These are phyloP conservation scores for Lactifluus hygrophoroides DNA, from an alignment of 768 basidiomycete species.

Conservation along the genomic window DNA sequence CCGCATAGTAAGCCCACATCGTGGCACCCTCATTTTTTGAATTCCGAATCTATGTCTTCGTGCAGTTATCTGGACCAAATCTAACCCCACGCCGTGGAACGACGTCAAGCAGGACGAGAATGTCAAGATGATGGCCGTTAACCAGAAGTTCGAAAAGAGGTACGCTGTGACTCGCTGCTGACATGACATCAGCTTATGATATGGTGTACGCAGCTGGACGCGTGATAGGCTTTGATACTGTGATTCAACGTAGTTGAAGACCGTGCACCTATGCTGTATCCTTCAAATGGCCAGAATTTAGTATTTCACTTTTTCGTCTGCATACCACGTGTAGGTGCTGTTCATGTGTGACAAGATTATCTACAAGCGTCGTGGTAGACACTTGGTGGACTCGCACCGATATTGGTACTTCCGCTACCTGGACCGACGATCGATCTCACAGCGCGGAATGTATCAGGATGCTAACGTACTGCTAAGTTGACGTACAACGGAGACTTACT, in stretches of 20 bases:
- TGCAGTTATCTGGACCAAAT: slow-evolving; percentile 51
- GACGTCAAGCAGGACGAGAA: slow-evolving; percentile 65
- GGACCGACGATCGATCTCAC: not conserved
- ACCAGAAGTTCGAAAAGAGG: slow-evolving; percentile 72
- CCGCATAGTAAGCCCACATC: slow-evolving; percentile 28
- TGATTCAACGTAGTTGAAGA: not conserved
- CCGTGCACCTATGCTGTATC: not conserved
- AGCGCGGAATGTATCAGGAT: not conserved
- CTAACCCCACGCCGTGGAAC: slow-evolving; percentile 88
- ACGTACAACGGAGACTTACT: not conserved
- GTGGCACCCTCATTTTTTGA: not conserved
- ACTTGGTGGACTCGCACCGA: not conserved
- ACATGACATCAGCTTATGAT: slow-evolving; percentile 13
- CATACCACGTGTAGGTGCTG: not conserved
- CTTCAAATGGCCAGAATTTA: slow-evolving; percentile 12
- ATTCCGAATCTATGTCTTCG: slow-evolving; percentile 1
- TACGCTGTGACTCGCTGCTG: slow-evolving; percentile 25
- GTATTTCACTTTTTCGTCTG: not conserved
- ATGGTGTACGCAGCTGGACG: slow-evolving; percentile 46
- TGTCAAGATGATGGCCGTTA: slow-evolving; percentile 60
- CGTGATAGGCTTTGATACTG: slow-evolving; percentile 55
- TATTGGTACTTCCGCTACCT: not conserved
- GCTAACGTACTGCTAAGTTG: not conserved
- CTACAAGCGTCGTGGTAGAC: not conserved
- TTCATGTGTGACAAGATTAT: not conserved